phyloP scores from a whole-genome alignment of 371 early-diverging fungal species.

The Mortierella polycephala region DNA sequence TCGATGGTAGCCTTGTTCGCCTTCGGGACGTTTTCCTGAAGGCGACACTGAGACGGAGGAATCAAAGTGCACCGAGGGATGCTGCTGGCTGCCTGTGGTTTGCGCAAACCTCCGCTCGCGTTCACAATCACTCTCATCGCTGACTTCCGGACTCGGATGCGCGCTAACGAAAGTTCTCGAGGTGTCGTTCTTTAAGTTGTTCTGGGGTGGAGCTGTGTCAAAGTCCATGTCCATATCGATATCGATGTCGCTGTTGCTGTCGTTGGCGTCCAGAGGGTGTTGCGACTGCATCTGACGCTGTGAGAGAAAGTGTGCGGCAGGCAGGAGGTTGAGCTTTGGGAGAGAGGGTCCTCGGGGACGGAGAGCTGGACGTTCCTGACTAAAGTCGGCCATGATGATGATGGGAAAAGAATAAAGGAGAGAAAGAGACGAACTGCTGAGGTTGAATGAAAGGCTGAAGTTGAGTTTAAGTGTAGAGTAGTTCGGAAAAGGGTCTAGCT shows the following conservation, averaged over 20 bases:
- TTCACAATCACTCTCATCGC: constrained; percentile 47
- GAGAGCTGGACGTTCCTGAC: constrained; percentile 14
- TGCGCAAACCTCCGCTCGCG: constrained; percentile 9
- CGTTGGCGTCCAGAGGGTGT: constrained; percentile 26
- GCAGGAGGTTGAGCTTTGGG: constrained; percentile 40
- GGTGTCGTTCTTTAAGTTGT: background rate
- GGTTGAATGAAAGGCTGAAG: background rate
- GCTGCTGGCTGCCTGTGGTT: background rate
- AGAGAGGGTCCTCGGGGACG: constrained; percentile 33
- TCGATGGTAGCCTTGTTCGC: constrained; percentile 1
- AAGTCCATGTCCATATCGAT: constrained; percentile 39
- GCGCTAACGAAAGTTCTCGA: constrained; percentile 34
- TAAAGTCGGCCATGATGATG: constrained; percentile 33
- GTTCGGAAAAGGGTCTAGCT: too few species aligned
- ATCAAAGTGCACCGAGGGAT: constrained; percentile 1
- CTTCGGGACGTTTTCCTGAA: constrained; percentile 5
- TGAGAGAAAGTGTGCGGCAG: constrained; percentile 25
- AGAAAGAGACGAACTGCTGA: background rate
- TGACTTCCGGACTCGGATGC: constrained; percentile 45
- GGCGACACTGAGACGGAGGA: constrained; percentile 8
- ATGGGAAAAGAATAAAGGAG: background rate
- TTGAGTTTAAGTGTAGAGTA: too few species aligned
- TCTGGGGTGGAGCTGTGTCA: constrained; percentile 4
- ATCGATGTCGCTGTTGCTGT: constrained; percentile 9
- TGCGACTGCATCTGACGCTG: constrained; percentile 14